Evolutionary conservation across 305 asterid species (phyloP).

Genomic region (Galium porrigens): DNA sequence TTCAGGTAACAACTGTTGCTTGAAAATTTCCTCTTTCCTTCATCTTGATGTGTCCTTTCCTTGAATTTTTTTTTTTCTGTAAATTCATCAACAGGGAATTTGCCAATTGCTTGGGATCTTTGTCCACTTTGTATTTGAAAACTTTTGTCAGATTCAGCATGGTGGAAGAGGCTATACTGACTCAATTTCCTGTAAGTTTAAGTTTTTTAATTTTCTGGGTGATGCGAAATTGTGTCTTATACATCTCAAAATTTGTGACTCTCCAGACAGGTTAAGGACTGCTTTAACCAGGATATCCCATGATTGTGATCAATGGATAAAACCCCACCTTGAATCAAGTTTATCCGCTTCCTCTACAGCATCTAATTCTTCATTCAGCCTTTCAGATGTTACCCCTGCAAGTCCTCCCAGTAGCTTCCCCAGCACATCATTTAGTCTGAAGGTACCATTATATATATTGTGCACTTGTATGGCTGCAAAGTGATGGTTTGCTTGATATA

Average conservation of each 20-base stretch:
- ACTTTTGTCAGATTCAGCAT: constrained; percentile 51
- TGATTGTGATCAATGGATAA: constrained; percentile 90
- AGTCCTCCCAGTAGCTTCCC: constrained; percentile 68
- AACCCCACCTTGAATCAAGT: constrained; percentile 36
- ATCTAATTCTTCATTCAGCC: constrained; percentile 40
- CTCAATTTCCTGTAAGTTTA: constrained; percentile 57
- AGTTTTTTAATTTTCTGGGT: background rate
- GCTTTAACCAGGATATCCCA: constrained; percentile 73
- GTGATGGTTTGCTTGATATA: background rate
- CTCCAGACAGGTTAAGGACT: constrained; percentile 67
- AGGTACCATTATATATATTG: constrained; percentile 37
- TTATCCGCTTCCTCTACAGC: constrained; percentile 55
- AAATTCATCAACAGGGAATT: constrained; percentile 50
- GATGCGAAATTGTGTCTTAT: background rate
- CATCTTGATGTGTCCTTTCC: background rate
- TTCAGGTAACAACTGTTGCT: constrained; percentile 41
- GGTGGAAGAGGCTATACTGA: constrained; percentile 48
- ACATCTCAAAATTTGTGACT: background rate
- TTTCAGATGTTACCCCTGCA: constrained; percentile 75
- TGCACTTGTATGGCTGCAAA: background rate
- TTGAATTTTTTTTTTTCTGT: constrained; percentile 4
- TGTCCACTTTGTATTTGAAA: constrained; percentile 69
- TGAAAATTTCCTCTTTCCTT: background rate
- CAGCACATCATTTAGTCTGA: constrained; percentile 50
- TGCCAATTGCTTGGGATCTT: constrained; percentile 85